Percentiles rank a stretch among this genome's conserved stretches.
These are phyloP conservation scores for Cystobasidium slooffiae DNA, from an alignment of 1,284 basidiomycete species.

Conservation along the genomic window DNA sequence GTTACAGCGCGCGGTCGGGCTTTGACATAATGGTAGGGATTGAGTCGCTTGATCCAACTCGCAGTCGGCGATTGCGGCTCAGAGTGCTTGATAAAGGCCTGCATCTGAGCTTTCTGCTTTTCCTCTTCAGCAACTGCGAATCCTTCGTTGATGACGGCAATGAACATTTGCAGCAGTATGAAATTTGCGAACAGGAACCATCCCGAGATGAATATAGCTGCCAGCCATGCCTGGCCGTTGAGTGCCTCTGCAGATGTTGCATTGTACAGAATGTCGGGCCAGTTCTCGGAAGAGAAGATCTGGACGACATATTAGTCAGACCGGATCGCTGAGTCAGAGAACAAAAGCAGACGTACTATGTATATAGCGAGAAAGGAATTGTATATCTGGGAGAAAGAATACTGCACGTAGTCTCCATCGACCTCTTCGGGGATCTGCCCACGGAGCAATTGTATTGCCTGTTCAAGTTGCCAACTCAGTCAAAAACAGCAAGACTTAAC, in stretches of 20 bases:
- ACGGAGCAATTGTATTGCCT: slow-evolving; percentile 63
- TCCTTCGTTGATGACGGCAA: slow-evolving; percentile 98
- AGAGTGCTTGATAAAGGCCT: slow-evolving; percentile 60
- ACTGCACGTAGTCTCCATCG: slow-evolving; percentile 59
- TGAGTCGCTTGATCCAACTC: slow-evolving; percentile 75
- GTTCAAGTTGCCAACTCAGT: background rate
- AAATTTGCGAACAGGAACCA: slow-evolving; percentile 97
- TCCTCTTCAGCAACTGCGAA: slow-evolving; percentile 87
- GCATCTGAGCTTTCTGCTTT: slow-evolving; percentile 78
- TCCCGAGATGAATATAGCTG: slow-evolving; percentile 74
- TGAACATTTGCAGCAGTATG: slow-evolving; percentile 96
- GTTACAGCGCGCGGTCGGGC: slow-evolving; percentile 72
- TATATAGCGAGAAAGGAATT: slow-evolving; percentile 89
- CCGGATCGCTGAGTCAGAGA: background rate
- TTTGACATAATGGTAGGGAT: slow-evolving; percentile 84
- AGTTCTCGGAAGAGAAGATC: slow-evolving; percentile 93
- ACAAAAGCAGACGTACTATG: slow-evolving; percentile 57
- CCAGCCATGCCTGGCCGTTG: slow-evolving; percentile 74
- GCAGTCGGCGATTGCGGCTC: slow-evolving; percentile 60
- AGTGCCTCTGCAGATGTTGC: slow-evolving; percentile 68
- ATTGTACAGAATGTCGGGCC: slow-evolving; percentile 81
- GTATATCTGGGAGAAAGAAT: slow-evolving; percentile 88
- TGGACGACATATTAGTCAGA: slow-evolving; percentile 58
- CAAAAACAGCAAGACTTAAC: background rate
- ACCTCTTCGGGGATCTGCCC: slow-evolving; percentile 69